These are phyloP conservation scores for Sanghuangporus baumii DNA, from an alignment of 1,284 basidiomycete genomes.

Conservation along the genomic window DNA sequence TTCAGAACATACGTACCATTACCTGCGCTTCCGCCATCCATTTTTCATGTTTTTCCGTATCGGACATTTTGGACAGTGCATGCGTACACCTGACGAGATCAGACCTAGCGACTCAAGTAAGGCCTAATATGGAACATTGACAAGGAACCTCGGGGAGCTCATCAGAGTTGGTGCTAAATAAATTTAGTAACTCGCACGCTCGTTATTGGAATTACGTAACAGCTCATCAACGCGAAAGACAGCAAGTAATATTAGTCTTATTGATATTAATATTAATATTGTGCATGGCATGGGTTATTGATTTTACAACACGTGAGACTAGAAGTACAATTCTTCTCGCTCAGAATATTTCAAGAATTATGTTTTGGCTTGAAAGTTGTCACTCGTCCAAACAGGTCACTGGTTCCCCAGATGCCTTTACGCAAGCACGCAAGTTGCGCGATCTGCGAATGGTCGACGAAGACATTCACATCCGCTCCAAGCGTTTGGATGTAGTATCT, in stretches of 20 bases:
- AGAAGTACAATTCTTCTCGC: too few species aligned
- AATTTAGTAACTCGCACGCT: neutral
- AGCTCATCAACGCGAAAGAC: neutral
- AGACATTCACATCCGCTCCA: constrained; percentile 39
- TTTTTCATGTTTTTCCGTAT: constrained; percentile 2
- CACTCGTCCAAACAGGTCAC: constrained; percentile 34
- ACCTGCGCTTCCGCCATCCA: constrained; percentile 16
- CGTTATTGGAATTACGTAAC: neutral
- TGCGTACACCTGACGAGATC: neutral
- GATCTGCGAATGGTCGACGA: constrained; percentile 42
- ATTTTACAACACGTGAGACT: neutral
- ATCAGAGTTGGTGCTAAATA: neutral
- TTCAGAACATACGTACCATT: constrained; percentile 5
- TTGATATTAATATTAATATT: neutral
- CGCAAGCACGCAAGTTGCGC: constrained; percentile 42
- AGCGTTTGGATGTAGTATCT: constrained; percentile 39
- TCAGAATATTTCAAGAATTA: neutral
- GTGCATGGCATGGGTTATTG: neutral
- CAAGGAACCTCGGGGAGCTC: neutral
- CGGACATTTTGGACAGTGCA: neutral
- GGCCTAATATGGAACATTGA: neutral
- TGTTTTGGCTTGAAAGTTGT: constrained; percentile 27
- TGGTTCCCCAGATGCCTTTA: constrained; percentile 43
- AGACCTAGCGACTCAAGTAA: neutral
- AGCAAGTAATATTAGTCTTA: neutral